Conservation (phyloP, 768 basidiomycete genomes). For the Agrocybe praecox region DNA sequence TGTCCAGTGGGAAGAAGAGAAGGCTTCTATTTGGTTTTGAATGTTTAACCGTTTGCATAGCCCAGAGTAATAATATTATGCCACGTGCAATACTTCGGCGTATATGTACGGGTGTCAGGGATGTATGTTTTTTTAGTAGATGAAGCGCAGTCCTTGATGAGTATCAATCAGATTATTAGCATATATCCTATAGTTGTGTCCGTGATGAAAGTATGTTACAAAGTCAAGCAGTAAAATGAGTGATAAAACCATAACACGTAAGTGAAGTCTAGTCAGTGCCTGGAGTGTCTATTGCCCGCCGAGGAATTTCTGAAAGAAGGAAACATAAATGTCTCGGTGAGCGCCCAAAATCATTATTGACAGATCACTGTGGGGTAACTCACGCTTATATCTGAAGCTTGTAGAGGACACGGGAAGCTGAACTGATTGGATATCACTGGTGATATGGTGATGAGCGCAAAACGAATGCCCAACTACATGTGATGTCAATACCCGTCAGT, state of each 20-base stretch:
- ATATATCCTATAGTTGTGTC: neutral
- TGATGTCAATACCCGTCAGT: slow-evolving; percentile 1
- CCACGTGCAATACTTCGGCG: too few species aligned
- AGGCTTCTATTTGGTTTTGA: too few species aligned
- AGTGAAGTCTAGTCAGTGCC: neutral
- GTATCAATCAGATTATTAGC: neutral
- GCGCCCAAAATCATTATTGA: neutral
- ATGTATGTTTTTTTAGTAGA: neutral
- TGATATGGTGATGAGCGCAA: slow-evolving; percentile 66
- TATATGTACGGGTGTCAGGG: neutral
- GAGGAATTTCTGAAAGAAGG: neutral
- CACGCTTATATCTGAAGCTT: slow-evolving; percentile 24
- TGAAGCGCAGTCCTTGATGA: neutral
- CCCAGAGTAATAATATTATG: too few species aligned
- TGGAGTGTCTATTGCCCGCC: neutral
- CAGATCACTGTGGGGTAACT: neutral
- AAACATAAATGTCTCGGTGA: neutral
- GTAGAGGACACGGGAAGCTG: slow-evolving; percentile 66
- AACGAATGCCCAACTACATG: slow-evolving; percentile 59
- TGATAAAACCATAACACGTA: neutral
- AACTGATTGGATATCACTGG: slow-evolving; percentile 66
- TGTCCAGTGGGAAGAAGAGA: neutral
- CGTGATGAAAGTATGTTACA: neutral
- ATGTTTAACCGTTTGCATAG: too few species aligned
- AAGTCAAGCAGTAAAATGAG: neutral